Evolutionary conservation across 2,329 filamentous ascomycete genomes (phyloP), one percentile per base, ranked within the genome.

Genomic region (Calonectria fujianensis): DNA sequence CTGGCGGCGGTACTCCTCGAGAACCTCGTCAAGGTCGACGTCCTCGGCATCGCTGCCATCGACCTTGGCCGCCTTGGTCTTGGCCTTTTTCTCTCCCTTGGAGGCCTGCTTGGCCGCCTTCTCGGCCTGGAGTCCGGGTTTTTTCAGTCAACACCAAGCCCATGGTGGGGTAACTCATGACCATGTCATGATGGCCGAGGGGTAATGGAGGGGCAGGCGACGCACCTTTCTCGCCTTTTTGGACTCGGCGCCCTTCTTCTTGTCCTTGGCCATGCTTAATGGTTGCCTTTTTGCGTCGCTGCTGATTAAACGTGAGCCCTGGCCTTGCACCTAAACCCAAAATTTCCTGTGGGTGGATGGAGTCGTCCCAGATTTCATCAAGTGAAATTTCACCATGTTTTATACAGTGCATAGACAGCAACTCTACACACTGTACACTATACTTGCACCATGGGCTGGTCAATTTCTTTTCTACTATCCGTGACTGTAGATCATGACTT

Each of bases 21-120:
- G 92, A 57, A 99, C 96, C 59, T 94, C 93, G 83, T 99, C 97
- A 48, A 99, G 91, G 85, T 98, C 97, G 18, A 97, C 93, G 80
- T 98, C 96, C 84, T 98, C 96, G 63, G 91, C 95, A 83, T 98
- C 96, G 82, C 95, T 96, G 84, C 96, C 96, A 35, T 94, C 94
- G 72, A 89, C 84, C 84, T 95, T 93, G 79, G 94, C 91, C 18
- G 89, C 88, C 84, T 94, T 94, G 67, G 84, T 87, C 80, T 96
- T 96, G 80, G 91, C 89, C 85, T 96, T 97, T 85, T 97, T 98
- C 81, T 97, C 95, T 35, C 94, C 93, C 84, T 98, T 98, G 85
- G 94, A 97, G 82, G 94, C 94, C 84, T 97, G 94, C 87, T 98
- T 98, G 77, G 89, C 88, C 79, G 92, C 92, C 85, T 93, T 93